A percentile compares a stretch with the other conserved stretches of the same genome.
phyloP scores from a whole-genome alignment of 805 yeast genomes.

The Kockiozyma suomiensis region DNA sequence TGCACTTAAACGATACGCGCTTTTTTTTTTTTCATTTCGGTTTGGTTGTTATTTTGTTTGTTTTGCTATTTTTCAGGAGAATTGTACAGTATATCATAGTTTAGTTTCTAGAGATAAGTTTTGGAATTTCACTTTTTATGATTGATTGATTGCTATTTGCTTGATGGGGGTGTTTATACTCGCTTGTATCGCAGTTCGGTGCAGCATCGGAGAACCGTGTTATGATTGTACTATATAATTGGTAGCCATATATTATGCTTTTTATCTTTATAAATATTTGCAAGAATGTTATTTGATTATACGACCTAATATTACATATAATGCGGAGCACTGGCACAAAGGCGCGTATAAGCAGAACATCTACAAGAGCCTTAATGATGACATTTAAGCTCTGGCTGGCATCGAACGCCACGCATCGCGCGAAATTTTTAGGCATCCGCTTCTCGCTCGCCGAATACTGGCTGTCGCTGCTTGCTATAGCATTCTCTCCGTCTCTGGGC shows the following conservation, averaged over 20 bases:
- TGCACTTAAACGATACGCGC: background rate
- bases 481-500: too few relatives aligned
- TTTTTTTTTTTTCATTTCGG: background rate
- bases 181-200: too few relatives aligned
- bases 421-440: background rate
- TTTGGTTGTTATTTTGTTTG: background rate
- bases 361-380: background rate
- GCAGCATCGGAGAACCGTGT: background rate
- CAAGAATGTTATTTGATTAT: too few relatives aligned
- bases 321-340: too few relatives aligned
- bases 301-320: too few relatives aligned
- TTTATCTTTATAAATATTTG: too few relatives aligned
- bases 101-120: background rate
- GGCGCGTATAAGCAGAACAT: too few relatives aligned
- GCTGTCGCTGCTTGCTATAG: background rate
- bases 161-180: background rate
- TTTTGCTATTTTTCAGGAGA: background rate
- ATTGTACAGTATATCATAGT: background rate
- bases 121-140: background rate
- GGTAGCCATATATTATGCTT: too few relatives aligned
- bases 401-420: constrained; percentile 14
- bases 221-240: background rate
- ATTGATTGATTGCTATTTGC: background rate
- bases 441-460: background rate
- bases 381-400: constrained; percentile 9